These are phyloP conservation scores for Hericium rajendrae DNA, from an alignment of 768 basidiomycete genomes.

Conservation along the genomic window DNA sequence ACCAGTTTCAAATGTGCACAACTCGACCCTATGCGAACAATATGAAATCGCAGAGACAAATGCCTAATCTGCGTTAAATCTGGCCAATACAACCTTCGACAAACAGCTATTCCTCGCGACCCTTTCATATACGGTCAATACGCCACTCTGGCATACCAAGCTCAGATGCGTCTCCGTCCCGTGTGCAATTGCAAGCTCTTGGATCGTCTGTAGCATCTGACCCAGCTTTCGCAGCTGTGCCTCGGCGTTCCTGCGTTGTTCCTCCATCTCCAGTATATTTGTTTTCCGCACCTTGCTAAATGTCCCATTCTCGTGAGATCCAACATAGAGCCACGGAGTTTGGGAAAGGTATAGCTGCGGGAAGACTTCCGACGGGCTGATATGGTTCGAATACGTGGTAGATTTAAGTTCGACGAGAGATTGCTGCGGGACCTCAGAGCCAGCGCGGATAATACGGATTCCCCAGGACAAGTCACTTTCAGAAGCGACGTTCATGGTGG, in stretches of 20 bases:
- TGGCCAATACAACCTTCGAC: neutral
- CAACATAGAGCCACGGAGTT: conserved; percentile 52
- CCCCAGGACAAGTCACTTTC: neutral
- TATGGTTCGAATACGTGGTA: too few relatives aligned
- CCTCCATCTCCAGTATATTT: neutral
- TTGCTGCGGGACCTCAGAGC: conserved; percentile 6
- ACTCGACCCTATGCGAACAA: too few relatives aligned
- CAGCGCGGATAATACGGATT: neutral
- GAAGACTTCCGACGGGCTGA: conserved; percentile 45
- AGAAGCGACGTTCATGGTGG: conserved; percentile 31
- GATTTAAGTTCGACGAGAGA: conserved; percentile 26
- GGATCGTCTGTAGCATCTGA: neutral
- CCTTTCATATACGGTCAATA: neutral
- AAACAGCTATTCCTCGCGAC: neutral
- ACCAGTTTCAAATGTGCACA: too few relatives aligned
- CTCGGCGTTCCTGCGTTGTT: neutral
- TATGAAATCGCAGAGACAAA: too few relatives aligned
- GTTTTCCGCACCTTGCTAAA: conserved; percentile 41
- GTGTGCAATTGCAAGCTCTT: neutral
- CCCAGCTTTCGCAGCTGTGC: conserved; percentile 20
- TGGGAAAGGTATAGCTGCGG: conserved; percentile 63
- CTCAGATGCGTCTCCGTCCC: neutral
- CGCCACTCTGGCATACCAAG: neutral
- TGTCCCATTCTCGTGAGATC: conserved; percentile 41
- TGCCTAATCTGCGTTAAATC: too few relatives aligned